Conservation (phyloP, 1,139 yeast species). For the Hyphopichia burtonii region DNA sequence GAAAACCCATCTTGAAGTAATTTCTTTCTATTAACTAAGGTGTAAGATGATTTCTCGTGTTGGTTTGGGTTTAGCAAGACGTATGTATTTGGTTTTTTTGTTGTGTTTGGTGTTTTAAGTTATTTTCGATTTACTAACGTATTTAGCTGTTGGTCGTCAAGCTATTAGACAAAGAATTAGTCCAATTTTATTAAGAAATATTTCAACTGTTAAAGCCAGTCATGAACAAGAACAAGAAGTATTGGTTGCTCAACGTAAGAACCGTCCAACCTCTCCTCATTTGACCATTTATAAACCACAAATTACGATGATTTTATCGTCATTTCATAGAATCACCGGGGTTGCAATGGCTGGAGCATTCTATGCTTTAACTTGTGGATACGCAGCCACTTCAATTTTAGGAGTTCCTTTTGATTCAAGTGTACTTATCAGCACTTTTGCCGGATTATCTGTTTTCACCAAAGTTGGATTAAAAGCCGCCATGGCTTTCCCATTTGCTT, state of each 20-base stretch:
- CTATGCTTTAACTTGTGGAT: conserved; percentile 73
- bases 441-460: conserved; percentile 57
- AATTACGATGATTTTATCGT: conserved; percentile 77
- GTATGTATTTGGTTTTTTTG: conserved; percentile 16
- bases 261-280: conserved; percentile 92
- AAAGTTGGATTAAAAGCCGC: conserved; percentile 67
- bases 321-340: conserved; percentile 86
- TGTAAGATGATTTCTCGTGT: conserved; percentile 18
- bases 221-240: conserved; percentile 65
- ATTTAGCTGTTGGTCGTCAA: conserved; percentile 10
- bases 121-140: conserved; percentile 9
- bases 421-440: conserved; percentile 54
- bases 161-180: conserved; percentile 6
- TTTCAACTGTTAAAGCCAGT: conserved; percentile 61
- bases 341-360: conserved; percentile 76
- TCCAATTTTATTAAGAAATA: conserved; percentile 22
- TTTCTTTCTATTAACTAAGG: too few relatives aligned
- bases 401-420: conserved; percentile 67
- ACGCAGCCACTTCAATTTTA: conserved; percentile 67
- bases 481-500: conserved; percentile 81
- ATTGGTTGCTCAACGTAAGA: conserved; percentile 76
- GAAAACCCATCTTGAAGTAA: neutral
- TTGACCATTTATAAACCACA: conserved; percentile 87
- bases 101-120: too few relatives aligned
- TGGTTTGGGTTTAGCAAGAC: conserved; percentile 20